Conservation (phyloP, 192 early-diverging fungal genomes). For the Thamnidium elegans region DNA sequence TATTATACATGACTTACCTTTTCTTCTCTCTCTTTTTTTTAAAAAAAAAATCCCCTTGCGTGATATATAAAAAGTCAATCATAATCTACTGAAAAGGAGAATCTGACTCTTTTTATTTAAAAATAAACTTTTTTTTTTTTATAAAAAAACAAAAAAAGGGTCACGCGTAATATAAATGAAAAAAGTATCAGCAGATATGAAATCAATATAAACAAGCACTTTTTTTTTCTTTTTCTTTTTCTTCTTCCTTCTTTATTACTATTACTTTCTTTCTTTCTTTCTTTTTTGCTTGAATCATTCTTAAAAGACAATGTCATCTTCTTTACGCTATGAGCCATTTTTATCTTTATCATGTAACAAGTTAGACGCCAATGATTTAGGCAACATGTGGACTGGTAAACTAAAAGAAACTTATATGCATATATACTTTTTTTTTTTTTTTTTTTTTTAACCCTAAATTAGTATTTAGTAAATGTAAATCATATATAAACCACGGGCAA, state of each 20-base stretch:
- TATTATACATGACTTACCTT: conserved; percentile 11
- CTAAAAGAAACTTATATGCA: not conserved
- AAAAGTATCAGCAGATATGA: conserved; percentile 9
- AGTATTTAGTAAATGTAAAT: conserved; percentile 37
- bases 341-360: not conserved
- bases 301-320: not conserved
- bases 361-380: not conserved
- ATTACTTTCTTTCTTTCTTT: conserved; percentile 15
- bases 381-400: not conserved
- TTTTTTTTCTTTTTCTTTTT: conserved; percentile 10
- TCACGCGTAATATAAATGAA: no score
- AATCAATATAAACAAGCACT: conserved; percentile 2
- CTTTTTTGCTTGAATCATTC: not conserved
- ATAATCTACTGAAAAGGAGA: conserved; percentile 2
- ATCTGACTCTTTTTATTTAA: not conserved
- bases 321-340: not conserved
- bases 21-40: not conserved
- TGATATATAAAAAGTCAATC: not conserved
- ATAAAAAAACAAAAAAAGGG: no score
- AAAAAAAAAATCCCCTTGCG: not conserved
- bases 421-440: not conserved
- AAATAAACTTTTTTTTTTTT: not conserved
- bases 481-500: conserved; percentile 20
- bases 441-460: no score
- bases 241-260: not conserved